Conservation (phyloP, 768 basidiomycete species). For the Phaeotremella skinneri region DNA sequence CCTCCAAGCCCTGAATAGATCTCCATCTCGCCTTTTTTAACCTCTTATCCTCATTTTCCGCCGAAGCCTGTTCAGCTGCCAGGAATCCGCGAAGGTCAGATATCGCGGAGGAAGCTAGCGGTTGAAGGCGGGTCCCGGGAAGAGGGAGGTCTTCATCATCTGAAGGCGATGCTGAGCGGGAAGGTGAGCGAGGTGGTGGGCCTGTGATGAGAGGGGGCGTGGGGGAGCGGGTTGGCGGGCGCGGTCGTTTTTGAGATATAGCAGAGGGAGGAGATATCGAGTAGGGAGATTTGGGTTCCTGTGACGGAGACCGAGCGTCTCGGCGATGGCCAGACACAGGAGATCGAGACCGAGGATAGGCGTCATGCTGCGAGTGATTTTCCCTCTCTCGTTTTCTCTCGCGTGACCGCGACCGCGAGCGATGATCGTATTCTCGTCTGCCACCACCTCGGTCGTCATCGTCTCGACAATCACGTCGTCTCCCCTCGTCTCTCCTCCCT, state of each 20-base stretch:
- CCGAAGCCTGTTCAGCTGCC: conserved; percentile 68
- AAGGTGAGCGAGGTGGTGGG: conserved; percentile 13
- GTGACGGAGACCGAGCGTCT: neutral
- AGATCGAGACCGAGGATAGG: neutral
- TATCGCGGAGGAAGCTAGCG: conserved; percentile 73
- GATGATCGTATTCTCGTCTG: conserved; percentile 5
- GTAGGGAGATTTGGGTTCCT: too few relatives aligned
- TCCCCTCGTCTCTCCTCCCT: neutral
- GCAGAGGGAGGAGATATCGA: neutral
- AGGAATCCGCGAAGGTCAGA: conserved; percentile 81
- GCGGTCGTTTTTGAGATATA: too few relatives aligned
- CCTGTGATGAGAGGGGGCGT: conserved; percentile 9
- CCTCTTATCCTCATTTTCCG: conserved; percentile 65
- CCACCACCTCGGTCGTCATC: conserved; percentile 9
- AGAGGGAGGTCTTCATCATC: conserved; percentile 23
- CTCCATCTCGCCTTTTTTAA: conserved; percentile 65
- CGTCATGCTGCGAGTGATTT: neutral
- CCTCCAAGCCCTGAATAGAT: conserved; percentile 45
- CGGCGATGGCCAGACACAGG: neutral
- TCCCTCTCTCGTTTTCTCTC: neutral
- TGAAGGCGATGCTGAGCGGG: conserved; percentile 24
- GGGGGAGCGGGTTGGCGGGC: neutral
- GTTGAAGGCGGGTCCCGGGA: conserved; percentile 59
- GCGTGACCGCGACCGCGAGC: neutral
- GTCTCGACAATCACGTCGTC: neutral